Percentiles rank a stretch among this genome's conserved stretches.
Conservation (phyloP, 352 stramenopile genomes). For the Phytophthora citrophthora region DNA sequence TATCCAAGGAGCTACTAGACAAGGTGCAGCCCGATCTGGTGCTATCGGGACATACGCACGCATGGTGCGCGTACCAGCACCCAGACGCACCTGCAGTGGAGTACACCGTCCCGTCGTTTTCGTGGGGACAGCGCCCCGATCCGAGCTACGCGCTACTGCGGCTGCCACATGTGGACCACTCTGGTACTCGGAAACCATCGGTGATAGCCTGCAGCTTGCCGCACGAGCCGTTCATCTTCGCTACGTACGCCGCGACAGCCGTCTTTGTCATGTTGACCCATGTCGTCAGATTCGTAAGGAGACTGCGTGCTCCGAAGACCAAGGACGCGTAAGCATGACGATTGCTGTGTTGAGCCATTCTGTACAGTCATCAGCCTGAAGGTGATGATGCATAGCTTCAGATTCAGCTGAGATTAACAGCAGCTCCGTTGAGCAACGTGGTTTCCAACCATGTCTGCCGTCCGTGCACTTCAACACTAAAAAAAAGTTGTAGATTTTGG, state of each 20-base stretch:
- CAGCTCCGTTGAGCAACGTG: not conserved
- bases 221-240: conserved; percentile 46
- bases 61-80: conserved; percentile 66
- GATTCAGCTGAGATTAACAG: not conserved
- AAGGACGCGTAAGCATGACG: conserved; percentile 22
- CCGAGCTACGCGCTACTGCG: conserved; percentile 74
- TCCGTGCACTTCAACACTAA: not conserved
- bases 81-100: conserved; percentile 34
- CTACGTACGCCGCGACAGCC: conserved; percentile 33
- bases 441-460: conserved; percentile 10
- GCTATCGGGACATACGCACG: conserved; percentile 80
- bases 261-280: conserved; percentile 20
- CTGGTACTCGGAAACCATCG: not conserved
- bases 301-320: conserved; percentile 10
- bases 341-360: too few species aligned
- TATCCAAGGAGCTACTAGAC: conserved; percentile 59
- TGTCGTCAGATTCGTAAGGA: conserved; percentile 13
- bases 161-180: conserved; percentile 9
- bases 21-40: conserved; percentile 59
- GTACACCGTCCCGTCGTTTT: conserved; percentile 78
- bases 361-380: too few species aligned
- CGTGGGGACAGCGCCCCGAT: conserved; percentile 80
- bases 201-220: conserved; percentile 45
- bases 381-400: not conserved
- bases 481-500: not conserved